Evolutionary conservation across 2,329 filamentous ascomycete genomes (phyloP), one percentile per base, ranked within the genome.

Genomic region (Sporothrix dimorphospora): DNA sequence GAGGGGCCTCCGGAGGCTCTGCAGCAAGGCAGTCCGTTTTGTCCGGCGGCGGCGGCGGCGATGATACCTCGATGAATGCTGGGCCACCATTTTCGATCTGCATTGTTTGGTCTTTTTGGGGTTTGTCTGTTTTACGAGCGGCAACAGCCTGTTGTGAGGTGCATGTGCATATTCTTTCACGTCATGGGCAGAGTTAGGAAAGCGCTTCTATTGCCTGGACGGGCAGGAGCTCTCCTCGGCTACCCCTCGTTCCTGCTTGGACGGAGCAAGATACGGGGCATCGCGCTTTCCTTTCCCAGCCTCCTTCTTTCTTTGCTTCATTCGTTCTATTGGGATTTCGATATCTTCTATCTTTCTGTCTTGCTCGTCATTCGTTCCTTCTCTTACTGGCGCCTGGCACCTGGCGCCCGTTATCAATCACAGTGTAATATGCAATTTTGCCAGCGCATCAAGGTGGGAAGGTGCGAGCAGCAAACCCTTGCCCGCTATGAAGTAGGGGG

Each of bases 401-500:
- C 16, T 21, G 63, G 51, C 21, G 55, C 30, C 14, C 30, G 14
- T 40, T 53, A 69, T 42, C 66, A 55, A 27, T 42, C 49, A 34
- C 30, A 69, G 30, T 14, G 30, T 27, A 55, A 69, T 42, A 57
- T 69, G 66, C 65, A 69, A 42, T 69, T 45, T 55, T 69, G 66
- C 66, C 66, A 69, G 38, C 66, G 66, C 66, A 69, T 69, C 66
- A 69, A 55, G 66, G 65, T 30, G 65, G 27, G 59, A 51, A 24
- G 45, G 19, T 14, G 24, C 27, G 4, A 66, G 19, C 24, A 49
- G 24, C 65, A 38, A 21, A 38, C 24, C 45, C 65, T 38, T 38
- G 45, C 30, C 27, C 19, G 51, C 27, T 30, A 16, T 21, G 34
- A n/a, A 40, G 55, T 63, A 34, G 34, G 51, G 51, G 24, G 51